Base-by-base conservation (phyloP, 2,329 filamentous ascomycete species). In the Monosporascus sp. region DNA sequence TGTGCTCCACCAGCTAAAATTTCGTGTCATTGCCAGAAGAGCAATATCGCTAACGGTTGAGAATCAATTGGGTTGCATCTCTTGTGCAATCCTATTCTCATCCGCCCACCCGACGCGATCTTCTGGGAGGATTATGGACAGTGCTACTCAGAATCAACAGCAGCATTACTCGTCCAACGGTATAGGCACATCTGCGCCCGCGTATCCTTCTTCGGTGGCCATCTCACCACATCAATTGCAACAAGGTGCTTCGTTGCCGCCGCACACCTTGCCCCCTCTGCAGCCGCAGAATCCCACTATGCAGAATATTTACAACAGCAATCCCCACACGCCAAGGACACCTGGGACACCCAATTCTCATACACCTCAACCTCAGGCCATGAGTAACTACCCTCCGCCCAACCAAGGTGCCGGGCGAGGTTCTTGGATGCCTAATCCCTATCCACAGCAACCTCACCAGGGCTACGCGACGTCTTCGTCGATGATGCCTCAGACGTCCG, bases 401-500 rank as follows among this genome's bases (percentile, higher is more conserved):
- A 74, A 77, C 55, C 76, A 80, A 60, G 78, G 74, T 38, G 70
- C 67, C 37, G 73, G 73, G 48, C 75, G 80, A 52, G 74, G 74
- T 54, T 75, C 78, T 20, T 80, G 80, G 76, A 77, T 79, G 65
- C 74, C 76, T 58, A 79, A 76, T 65, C 68, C 72, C 46, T 81
- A 82, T 59, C 24, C 43, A 8, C 79, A 77, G 58, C 78, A 77
- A 55, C 73, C 74, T 43, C 78, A 78, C 55, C 78, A 78, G 67
- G 75, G 70, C 9, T 86, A 85, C 65, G 75, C 76, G 38, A 77
- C 78, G 8, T 79, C 81, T 7, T 75, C 76, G 48, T 74, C 74
- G 49, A 86, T 88, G 79, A 79, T 89, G 74, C 80, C 85, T 47
- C 84, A 88, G 69, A 74, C 85, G 24, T 84, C 85, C 11, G 80